A percentile compares a stretch with the other conserved stretches of the same genome.
Conservation (phyloP, 345 rosid genomes). For the Clarkia xantiana region DNA sequence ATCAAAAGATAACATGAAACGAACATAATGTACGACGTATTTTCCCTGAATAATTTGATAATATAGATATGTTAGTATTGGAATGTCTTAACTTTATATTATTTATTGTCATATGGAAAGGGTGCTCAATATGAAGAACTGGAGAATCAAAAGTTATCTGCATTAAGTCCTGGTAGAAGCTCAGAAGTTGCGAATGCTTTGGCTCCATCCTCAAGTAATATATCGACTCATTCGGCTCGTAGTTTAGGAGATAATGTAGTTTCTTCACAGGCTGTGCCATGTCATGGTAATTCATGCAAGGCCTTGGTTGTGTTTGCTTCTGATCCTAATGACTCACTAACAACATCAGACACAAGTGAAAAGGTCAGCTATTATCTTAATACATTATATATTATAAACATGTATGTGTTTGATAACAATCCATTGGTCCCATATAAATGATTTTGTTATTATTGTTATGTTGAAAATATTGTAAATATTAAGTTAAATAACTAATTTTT, state of each 20-base stretch:
- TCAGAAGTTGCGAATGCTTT: slow-evolving; percentile 39
- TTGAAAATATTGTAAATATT: too few species aligned
- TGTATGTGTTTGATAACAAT: slow-evolving; percentile 3
- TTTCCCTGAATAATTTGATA: background rate
- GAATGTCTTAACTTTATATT: background rate
- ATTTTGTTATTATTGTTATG: too few species aligned
- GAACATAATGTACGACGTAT: too few species aligned
- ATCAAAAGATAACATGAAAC: too few species aligned
- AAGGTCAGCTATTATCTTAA: slow-evolving; percentile 10
- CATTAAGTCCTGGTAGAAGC: slow-evolving; percentile 43
- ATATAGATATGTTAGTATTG: background rate
- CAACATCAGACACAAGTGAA: slow-evolving; percentile 39
- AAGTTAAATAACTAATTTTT: too few species aligned
- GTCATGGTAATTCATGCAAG: slow-evolving; percentile 34
- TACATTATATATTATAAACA: slow-evolving; percentile 1
- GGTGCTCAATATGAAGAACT: slow-evolving; percentile 35
- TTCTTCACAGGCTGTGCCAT: slow-evolving; percentile 31
- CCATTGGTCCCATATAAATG: too few species aligned
- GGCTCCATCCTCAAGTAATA: slow-evolving; percentile 44
- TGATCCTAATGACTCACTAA: slow-evolving; percentile 34
- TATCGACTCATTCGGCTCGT: slow-evolving; percentile 41
- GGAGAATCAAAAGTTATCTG: slow-evolving; percentile 39
- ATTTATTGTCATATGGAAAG: slow-evolving; percentile 15
- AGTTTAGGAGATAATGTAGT: slow-evolving; percentile 28
- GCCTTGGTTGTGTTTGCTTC: slow-evolving; percentile 36